Conservation (phyloP, 495 filamentous ascomycete genomes). For the Halenospora varia region DNA sequence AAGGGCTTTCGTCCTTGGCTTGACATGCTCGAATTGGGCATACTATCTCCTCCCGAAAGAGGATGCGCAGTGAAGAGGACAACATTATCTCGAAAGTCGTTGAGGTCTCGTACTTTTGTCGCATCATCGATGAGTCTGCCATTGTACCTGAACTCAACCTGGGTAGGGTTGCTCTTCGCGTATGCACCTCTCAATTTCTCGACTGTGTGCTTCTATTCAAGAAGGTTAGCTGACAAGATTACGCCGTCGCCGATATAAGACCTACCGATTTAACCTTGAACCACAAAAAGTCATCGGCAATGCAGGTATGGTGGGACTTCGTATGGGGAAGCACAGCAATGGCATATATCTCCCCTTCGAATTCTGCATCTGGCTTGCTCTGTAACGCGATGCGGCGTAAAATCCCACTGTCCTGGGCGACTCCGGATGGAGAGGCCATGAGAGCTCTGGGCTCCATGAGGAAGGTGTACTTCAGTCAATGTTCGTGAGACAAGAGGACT, state of each 20-base stretch:
- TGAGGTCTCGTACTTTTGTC: not conserved
- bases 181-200: constrained; percentile 26
- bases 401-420: not conserved
- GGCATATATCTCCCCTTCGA: not conserved
- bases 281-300: constrained; percentile 32
- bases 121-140: not conserved
- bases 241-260: not conserved
- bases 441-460: not conserved
- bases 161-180: constrained; percentile 9
- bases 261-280: constrained; percentile 32
- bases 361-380: not conserved
- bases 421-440: not conserved
- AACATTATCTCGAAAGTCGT: not conserved
- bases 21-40: not conserved
- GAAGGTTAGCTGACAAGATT: not conserved
- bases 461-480: no score
- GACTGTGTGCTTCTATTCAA: constrained; percentile 31
- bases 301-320: not conserved
- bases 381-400: not conserved
- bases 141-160: constrained; percentile 12
- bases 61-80: not conserved
- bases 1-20: not conserved
- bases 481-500: no score
- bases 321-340: not conserved
- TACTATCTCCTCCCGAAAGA: not conserved